Base-by-base conservation (phyloP, 768 basidiomycete species). In the Lentinula detonsa region DNA sequence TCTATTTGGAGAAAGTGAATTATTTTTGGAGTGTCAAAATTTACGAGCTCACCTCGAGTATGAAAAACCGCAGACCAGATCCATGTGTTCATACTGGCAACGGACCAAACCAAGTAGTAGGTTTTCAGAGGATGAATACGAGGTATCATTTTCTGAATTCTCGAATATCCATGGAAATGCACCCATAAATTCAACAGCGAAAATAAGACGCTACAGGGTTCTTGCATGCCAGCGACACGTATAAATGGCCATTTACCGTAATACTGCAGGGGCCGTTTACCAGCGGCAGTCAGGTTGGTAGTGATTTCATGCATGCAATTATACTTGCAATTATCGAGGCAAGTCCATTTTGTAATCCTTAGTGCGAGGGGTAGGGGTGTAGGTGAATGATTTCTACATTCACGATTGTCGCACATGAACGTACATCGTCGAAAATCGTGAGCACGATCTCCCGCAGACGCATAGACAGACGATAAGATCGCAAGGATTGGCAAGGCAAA, bases 191-290 rank as follows among this genome's bases (percentile, higher is more conserved):
- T 98, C 61, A 87, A 74, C 18, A 97, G 67, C 13, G 92, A 95
- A 75, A 98, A 97, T 39, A 84, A 72, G 60, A 97, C 95, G 2
- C 92, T 91, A 9, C 94, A 89, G 5, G 96, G 95, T 72, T 99
- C 96, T 69, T 98, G 96, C 73, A 93, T 88, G 34, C 95, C 93
- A 18, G 78, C 75, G 21, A 90, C 75, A 35, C 95, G 82, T 84
- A 87, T 90, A 71, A 99, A 98, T 0, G 96, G 93, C 96, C 96
- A 98, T 77, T 98, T 98, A 15, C 96, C 97, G 67, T 93, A 84
- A 72, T 91, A 95, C 65, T 97, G 95, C 48, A 91, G 82, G 1
- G 91, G 73, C 2, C 60, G 66, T 43, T 68, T 66, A 1, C 83
- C 82, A 6, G 61, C 65, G 34, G 65, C 54, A 16, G 81, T 64